Evolutionary conservation across 768 basidiomycete genomes (phyloP).

Genomic region (Phylloporus sp.): DNA sequence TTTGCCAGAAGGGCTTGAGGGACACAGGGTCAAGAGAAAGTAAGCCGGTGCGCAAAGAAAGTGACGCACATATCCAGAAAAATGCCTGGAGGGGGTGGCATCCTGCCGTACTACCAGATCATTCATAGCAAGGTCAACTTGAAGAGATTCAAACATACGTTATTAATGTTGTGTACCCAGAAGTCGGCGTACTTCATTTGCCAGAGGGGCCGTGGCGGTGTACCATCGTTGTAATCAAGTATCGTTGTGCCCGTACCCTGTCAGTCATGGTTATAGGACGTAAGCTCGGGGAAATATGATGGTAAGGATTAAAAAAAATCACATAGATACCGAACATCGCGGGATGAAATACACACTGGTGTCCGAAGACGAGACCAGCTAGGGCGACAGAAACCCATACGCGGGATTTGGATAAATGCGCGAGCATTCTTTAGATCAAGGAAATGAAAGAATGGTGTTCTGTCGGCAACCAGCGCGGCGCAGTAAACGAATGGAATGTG

Average conservation of each 20-base stretch:
- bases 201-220: neutral
- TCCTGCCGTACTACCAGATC: neutral
- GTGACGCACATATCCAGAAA: conserved; percentile 12
- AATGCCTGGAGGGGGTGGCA: neutral
- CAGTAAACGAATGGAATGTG: neutral
- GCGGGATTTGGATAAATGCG: neutral
- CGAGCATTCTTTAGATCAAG: conserved; percentile 1
- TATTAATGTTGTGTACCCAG: conserved; percentile 3
- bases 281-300: neutral
- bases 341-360: neutral
- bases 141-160: neutral
- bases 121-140: neutral
- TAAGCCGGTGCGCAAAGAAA: neutral
- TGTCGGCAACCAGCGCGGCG: conserved; percentile 10
- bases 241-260: neutral
- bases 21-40: neutral
- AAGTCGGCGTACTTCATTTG: neutral
- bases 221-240: neutral
- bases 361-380: conserved; percentile 10
- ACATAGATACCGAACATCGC: conserved; percentile 13
- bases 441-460: neutral
- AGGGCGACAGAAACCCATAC: conserved; percentile 10
- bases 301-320: neutral
- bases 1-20: conserved; percentile 2
- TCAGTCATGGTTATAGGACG: neutral